Base-by-base conservation (phyloP, 768 basidiomycete genomes). In the Kwoniella sp. region DNA sequence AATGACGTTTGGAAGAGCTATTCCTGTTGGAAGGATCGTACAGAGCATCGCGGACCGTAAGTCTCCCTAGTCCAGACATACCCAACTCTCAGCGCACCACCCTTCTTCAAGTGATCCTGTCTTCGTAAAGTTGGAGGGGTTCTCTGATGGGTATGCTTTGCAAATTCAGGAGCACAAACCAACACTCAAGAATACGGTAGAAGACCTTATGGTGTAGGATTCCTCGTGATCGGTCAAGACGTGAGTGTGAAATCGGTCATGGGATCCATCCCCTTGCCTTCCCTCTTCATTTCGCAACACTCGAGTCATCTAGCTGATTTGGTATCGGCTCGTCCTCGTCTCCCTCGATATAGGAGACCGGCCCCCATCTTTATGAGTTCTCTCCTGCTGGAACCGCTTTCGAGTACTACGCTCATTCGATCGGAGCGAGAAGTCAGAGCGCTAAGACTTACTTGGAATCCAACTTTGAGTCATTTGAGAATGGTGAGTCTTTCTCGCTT, bases 171-270 rank as follows among this genome's bases (percentile, higher is more conserved):
- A 86, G 95, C 96, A 0, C 96, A 99, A 80, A 89, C 92, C 37
- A 99, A 98, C 81, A 99, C 96, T 1, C 95, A 98, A 82, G 91
- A 96, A 80, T 98, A 99, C 78, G 96, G 96, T 60, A 86, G 91
- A 68, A 86, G 96, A 59, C 96, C 96, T 1, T 99, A 99, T 72
- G 96, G 96, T 79, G 96, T 99, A 12, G 96, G 96, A 6, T 95
- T 98, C 84, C 89, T 99, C 51, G 95, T 99, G 68, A 89, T 96
- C 68, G 96, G 96, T 10, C 87, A 90, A 74, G 96, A 98, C 81
- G 82, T 83, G 55, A 56, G 81, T 70, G 25, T n/a, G 15, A 22
- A 33, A 33, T 33, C 33, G 13, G 33, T 13, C 33, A 13, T 6
- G 13, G 6, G 7, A 33, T 33, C 7, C 13, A 6, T 33, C 13